phyloP scores from a whole-genome alignment of 495 filamentous ascomycete species.

The Rhypophila decipiens region DNA sequence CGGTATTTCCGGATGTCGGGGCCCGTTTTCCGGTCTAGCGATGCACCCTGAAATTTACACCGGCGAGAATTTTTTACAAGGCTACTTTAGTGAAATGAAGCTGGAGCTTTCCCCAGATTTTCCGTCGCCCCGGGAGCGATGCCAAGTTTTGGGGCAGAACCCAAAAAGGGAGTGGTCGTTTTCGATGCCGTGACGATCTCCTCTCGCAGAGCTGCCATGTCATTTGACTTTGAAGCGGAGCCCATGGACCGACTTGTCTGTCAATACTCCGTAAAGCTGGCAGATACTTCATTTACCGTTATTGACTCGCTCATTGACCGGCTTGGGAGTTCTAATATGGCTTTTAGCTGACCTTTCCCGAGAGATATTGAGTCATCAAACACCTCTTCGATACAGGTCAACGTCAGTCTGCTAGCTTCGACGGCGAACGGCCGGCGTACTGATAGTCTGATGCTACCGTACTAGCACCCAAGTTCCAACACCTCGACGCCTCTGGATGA shows the following conservation, averaged over 20 bases:
- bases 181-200: slow-evolving; percentile 10
- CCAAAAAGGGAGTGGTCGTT: background rate
- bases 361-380: no score
- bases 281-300: no score
- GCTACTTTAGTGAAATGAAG: background rate
- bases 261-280: background rate
- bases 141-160: slow-evolving; percentile 7
- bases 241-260: background rate
- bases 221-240: slow-evolving; percentile 13
- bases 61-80: no score
- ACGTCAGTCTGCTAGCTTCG: no score
- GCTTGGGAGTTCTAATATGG: no score
- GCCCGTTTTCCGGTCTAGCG: slow-evolving; percentile 24
- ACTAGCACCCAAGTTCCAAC: no score
- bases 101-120: slow-evolving; percentile 26
- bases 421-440: no score
- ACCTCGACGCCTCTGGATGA: no score
- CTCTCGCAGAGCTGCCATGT: slow-evolving; percentile 15
- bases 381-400: no score
- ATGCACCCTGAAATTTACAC: slow-evolving; percentile 12
- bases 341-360: no score
- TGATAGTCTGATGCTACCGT: no score
- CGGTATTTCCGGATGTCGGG: slow-evolving; percentile 15
- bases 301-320: no score
- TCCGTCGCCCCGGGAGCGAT: slow-evolving; percentile 21